Conservation (phyloP, 192 early-diverging fungal genomes). For the Umbelopsis vinacea region DNA sequence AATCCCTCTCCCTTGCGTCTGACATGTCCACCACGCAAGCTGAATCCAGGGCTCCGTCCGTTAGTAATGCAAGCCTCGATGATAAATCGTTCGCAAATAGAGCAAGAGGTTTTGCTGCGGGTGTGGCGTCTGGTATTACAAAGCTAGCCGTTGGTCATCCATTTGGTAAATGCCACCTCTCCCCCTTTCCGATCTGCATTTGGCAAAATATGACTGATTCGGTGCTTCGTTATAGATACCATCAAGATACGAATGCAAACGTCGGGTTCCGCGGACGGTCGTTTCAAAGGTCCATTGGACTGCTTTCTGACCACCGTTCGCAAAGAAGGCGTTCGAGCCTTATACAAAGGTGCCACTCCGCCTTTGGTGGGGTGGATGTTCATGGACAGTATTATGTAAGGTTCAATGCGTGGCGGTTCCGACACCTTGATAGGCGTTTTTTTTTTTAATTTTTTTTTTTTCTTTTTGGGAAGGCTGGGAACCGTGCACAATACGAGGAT, state of each 20-base stretch:
- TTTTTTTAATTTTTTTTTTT: neutral
- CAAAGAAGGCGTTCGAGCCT: constrained; percentile 73
- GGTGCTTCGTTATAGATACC: constrained; percentile 55
- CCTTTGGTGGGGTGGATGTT: constrained; percentile 90
- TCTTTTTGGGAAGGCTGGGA: constrained; percentile 62
- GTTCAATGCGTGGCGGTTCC: neutral
- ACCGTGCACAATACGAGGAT: constrained; percentile 83
- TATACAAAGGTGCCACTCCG: constrained; percentile 94
- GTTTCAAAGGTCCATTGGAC: constrained; percentile 74
- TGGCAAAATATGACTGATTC: neutral
- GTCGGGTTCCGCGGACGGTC: constrained; percentile 61
- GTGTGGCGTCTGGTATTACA: constrained; percentile 75
- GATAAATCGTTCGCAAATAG: constrained; percentile 37
- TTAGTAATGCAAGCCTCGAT: constrained; percentile 1
- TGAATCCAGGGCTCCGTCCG: neutral
- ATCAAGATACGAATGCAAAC: constrained; percentile 84
- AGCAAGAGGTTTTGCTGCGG: constrained; percentile 71
- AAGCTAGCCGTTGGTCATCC: constrained; percentile 83
- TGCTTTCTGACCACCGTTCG: constrained; percentile 68
- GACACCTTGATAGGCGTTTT: too few relatives aligned
- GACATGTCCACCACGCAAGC: constrained; percentile 12
- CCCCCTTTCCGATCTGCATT: neutral
- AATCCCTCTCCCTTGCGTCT: neutral
- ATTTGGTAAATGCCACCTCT: constrained; percentile 54
- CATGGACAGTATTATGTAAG: constrained; percentile 79